Evolutionary conservation across 805 yeast species (phyloP), one percentile per base, ranked within the genome.

Genomic region (Suhomyces vadensis): DNA sequence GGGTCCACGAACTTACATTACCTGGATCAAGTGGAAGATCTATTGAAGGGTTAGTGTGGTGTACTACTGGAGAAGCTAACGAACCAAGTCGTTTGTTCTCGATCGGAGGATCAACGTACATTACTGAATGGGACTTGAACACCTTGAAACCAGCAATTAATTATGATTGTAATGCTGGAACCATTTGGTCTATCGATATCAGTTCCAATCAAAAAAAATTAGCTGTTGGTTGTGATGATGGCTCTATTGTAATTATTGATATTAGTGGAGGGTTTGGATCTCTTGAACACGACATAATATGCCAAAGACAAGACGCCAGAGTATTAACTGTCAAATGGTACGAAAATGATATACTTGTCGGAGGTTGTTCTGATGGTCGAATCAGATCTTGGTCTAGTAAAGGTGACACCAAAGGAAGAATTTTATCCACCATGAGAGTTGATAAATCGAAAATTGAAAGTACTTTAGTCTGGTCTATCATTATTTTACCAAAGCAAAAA

Each of bases 321-420:
- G 85, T 94, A 1, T 71, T 94, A 56, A 77, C 88, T 43, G 62
- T 94, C 33, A 77, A 86, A 43, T 94, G 96, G 95, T 77, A 77
- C 46, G 77, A 75, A 14, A 75, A 83, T 51, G 78, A 78, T 6
- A 68, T 74, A 48, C 68, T 94, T 26, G 79, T 89, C 31, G 97
- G 97, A 39, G 99, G 99, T 9, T 94, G 98, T 64, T 87, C 97
- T 1, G 98, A 94, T 64, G 99, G 96, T 17, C 78, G 87, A 58
- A 76, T 94, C 27, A 79, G 97, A 60, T 81, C 86, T 37, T 94
- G 98, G 97, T 68, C 77, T 11, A 60, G 64, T 14, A 63, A 73
- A 11, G 58, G 56, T n/a, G 73, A 65, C 5, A 62, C 65, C 23
- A 78, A 72, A 47, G 90, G 94, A 16, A 75, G 95, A 55, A 65